Base-by-base conservation (phyloP, 768 basidiomycete species). In the Boletellus sp. region DNA sequence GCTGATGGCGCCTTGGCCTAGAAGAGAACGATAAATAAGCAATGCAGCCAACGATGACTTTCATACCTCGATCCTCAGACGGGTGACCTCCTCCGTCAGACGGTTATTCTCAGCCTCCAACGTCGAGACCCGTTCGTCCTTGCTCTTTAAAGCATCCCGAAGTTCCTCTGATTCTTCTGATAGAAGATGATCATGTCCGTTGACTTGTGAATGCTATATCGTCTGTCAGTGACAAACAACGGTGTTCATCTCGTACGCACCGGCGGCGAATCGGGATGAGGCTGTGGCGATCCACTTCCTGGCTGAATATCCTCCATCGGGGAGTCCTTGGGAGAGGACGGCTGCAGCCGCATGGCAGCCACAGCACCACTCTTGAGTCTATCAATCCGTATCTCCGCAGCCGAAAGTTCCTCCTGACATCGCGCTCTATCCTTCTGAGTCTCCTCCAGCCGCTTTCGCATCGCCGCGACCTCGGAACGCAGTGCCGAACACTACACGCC, bases 381-480 rank as follows among this genome's bases (percentile, higher is more conserved):
- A 53, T 87, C 87, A 35, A 79, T 67, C 20, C 83, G 82, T 49
- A 72, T 81, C 65, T 89, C 83, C 2, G 81, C 76, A 6, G 69
- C 67, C 15, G 76, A 61, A 26, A 89, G 79, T 19, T 78, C 74
- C 33, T 74, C 70, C 49, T 74, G 74, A 53, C 76, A 79, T 55
- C 66, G 67, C 24, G 79, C 74, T 47, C 72, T 77, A 55, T 78
- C 74, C 23, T 67, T 61, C 56, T 80, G 72, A 0, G 70, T 72
- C 45, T 85, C 80, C 43, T 72, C 65, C 36, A 88, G 66, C 58
- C 73, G 72, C 36, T 71, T 66, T 42, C 73, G 75, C 49, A 80
- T 69, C 23, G 80, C 50, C 47, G 73, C 73, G 22, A 87, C 64
- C 64, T 88, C 75, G 48, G 84, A 80, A 55, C 76, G 77, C 42